Base-by-base conservation (phyloP, 768 basidiomycete species). In the Kondoa malvinella region DNA sequence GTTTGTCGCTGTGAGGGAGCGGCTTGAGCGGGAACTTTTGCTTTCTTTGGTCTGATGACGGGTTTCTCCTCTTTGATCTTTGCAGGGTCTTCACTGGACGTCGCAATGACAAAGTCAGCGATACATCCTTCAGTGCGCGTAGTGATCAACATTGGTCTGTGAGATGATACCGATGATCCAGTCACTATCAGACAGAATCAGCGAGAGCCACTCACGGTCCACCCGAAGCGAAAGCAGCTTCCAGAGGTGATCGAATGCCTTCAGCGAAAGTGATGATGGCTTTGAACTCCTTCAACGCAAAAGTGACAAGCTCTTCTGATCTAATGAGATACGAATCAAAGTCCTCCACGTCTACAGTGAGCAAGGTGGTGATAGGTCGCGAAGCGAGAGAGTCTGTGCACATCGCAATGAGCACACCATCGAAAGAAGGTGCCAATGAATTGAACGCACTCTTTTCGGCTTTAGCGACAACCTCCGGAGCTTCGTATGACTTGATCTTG, bases 1-100 rank as follows among this genome's bases (percentile, higher is more conserved):
- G 40, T 8, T 50, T 50, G 40, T 50, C 40, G 40, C 21, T 8
- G 40, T 50, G 8, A 21, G 8, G 8, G 40, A 50, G 40, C 8
- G 40, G 40, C 12, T 8, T 8, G 40, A 50, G 40, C 12, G 8
- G 40, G 12, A 50, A 21, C 21, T 8, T 8, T 50, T 21, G 8
- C 21, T 21, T 50, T 63, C 26, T 63, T 63, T 17, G 29, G 32
- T 17, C 15, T 14, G 32, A 17, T 33, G 3, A 21, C 8, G 17
- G 61, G 58, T 60, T 60, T 63, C 61, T 27, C 61, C 8, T 63
- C 61, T 32, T 63, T 63, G 61, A 63, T 27, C 32, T 63, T 33
- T 15, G 61, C 61, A 3, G 61, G 61, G 32, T 63, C 61, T 63
- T 63, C 61, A 29, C 30, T 63, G 3, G 61, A 3, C 12, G 61